Base-by-base conservation (phyloP, 495 filamentous ascomycete genomes). In the Apodospora peruviana region DNA sequence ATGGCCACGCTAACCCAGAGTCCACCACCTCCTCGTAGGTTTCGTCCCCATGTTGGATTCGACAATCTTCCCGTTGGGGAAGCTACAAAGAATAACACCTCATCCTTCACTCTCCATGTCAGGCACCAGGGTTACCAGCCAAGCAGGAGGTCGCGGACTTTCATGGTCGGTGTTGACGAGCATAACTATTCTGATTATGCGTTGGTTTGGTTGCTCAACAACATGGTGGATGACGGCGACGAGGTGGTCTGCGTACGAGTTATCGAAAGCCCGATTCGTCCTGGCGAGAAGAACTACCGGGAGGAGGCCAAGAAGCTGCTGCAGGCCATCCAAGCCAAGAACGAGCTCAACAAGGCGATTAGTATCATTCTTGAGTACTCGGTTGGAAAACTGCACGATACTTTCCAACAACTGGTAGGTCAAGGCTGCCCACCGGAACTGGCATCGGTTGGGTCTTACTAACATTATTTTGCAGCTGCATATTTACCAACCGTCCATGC, bases 131-230 rank as follows among this genome's bases (percentile, higher is more conserved):
- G 91, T 49, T 96, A 96, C 65, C 84, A 88, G 53, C 86, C 82
- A 53, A 86, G 83, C 44, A 81, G 87, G 36, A 79, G 89, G 29
- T 94, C 90, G 9, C 81, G 91, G 35, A 96, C 90, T 2, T 96
- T 96, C 62, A 80, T 97, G 57, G 91, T 90, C 45, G 93, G 93
- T 1, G 89, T 90, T 24, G 93, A 98, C 65, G 86, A 94, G 61
- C 93, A 97, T 57, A 83, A 88, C 48, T 97, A 97, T 68, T 96
- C 91, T 17, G 90, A 96, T 41, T 94, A 89, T 70, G 93, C 93
- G 8, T 75, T 98, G 11, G 83, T 94, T 62, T 98, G 91, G 90
- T 77, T 96, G 40, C 79, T 98, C 22, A 89, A 94, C 59, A 90
- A 96, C 61, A 73, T 97, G 53, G 91, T 96, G 18, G 91, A 96